These are phyloP conservation scores for Lobosporangium transversale DNA, from an alignment of 192 early-diverging fungal species.

Conservation along the genomic window DNA sequence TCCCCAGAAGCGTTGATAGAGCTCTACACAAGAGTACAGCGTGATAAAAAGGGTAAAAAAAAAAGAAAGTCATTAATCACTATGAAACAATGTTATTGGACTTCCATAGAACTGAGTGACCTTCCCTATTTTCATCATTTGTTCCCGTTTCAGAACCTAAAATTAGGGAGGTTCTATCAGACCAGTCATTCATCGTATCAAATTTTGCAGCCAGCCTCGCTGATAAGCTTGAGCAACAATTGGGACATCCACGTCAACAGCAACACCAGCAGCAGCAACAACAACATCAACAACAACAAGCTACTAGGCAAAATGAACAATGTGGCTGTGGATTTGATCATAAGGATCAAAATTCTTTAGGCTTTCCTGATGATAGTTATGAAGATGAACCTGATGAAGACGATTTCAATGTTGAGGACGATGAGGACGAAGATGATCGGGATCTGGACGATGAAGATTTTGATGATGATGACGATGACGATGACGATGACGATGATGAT, in stretches of 20 bases:
- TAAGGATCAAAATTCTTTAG: background rate
- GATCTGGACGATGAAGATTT: conserved; percentile 24
- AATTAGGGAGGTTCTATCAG: conserved; percentile 17
- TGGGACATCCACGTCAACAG: conserved; percentile 3
- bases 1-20: conserved; percentile 33
- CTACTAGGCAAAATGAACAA: background rate
- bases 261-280: no score
- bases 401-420: conserved; percentile 20
- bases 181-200: conserved; percentile 31
- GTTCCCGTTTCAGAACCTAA: conserved; percentile 39
- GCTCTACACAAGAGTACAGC: conserved; percentile 24
- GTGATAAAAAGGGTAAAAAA: conserved; percentile 34
- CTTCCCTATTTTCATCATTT: no score
- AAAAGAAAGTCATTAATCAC: background rate
- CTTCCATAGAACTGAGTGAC: no score
- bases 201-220: conserved; percentile 23
- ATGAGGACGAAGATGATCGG: conserved; percentile 18
- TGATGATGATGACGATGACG: conserved; percentile 22
- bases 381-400: conserved; percentile 40
- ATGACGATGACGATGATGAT: conserved; percentile 18
- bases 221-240: conserved; percentile 19
- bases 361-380: conserved; percentile 23
- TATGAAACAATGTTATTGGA: no score
- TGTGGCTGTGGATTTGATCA: conserved; percentile 29
- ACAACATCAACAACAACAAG: conserved; percentile 7